These are phyloP conservation scores for Cantharellus anzutake DNA, from an alignment of 768 basidiomycete species.

Conservation along the genomic window DNA sequence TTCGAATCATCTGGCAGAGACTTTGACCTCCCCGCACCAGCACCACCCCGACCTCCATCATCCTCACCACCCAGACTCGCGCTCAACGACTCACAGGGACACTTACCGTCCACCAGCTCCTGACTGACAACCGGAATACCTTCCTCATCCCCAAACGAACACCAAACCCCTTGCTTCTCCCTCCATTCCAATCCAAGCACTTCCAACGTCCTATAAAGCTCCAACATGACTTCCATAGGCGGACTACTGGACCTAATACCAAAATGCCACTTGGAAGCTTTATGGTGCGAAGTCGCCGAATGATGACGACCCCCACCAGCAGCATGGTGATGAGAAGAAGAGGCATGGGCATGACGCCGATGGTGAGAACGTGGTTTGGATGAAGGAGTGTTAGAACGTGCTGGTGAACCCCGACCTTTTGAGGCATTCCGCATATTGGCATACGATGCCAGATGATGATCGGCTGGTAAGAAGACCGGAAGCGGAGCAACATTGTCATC, in stretches of 20 bases:
- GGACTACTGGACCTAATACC: constrained; percentile 87
- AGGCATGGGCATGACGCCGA: not conserved
- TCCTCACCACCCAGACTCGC: constrained; percentile 6
- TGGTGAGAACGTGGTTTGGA: not conserved
- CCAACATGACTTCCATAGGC: constrained; percentile 98
- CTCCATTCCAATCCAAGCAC: constrained; percentile 95
- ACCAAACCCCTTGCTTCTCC: constrained; percentile 42
- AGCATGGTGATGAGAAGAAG: no score
- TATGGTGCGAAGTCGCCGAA: not conserved
- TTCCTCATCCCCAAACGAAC: constrained; percentile 16
- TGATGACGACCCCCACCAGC: no score
- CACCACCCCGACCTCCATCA: constrained; percentile 18
- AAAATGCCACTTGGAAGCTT: constrained; percentile 80
- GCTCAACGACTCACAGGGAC: constrained; percentile 47
- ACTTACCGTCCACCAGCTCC: constrained; percentile 38
- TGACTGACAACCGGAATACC: constrained; percentile 20
- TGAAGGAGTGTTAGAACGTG: not conserved
- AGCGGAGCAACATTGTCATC: no score
- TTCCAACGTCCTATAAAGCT: constrained; percentile 87
- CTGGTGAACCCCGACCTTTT: not conserved
- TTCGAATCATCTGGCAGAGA: no score
- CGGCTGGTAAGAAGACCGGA: not conserved
- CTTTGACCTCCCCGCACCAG: constrained; percentile 14
- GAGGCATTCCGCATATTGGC: constrained; percentile 14
- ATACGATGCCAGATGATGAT: constrained; percentile 33